Percentiles rank a stretch among this genome's conserved stretches.
Evolutionary conservation across 805 yeast species (phyloP).

Genomic region (Sugiyamaella qingdaonensis): DNA sequence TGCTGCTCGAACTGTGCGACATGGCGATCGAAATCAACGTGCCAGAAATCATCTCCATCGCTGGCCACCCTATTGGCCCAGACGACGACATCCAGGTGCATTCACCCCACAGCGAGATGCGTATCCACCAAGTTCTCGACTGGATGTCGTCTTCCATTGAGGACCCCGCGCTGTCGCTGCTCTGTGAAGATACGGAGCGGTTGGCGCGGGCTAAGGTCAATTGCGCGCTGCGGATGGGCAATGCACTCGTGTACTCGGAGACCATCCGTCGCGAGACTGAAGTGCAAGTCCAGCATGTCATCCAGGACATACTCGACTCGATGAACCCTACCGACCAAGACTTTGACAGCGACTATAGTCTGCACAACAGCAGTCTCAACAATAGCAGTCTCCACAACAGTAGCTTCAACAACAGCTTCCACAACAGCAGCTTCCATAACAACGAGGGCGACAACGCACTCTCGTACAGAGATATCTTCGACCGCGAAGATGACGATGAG

Average conservation of each 20-base stretch:
- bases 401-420: neutral
- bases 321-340: neutral
- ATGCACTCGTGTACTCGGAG: conserved; percentile 69
- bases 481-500: conserved; percentile 22
- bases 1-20: conserved; percentile 61
- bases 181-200: conserved; percentile 63
- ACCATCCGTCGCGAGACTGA: conserved; percentile 78
- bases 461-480: conserved; percentile 13
- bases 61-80: neutral
- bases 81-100: conserved; percentile 23
- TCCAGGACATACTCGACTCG: conserved; percentile 53
- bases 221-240: conserved; percentile 63
- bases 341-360: neutral
- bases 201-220: conserved; percentile 64
- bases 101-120: conserved; percentile 31
- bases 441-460: neutral
- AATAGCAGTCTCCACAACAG: neutral
- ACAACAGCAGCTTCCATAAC: neutral
- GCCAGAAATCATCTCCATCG: conserved; percentile 47
- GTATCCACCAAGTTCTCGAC: conserved; percentile 31
- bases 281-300: conserved; percentile 55
- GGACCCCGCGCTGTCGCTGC: conserved; percentile 58
- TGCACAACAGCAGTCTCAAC: neutral
- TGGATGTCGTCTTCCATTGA: conserved; percentile 44
- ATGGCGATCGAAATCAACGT: conserved; percentile 70